A percentile compares a stretch with the other conserved stretches of the same genome.
phyloP scores from a whole-genome alignment of 495 filamentous ascomycete species.

The Thermothielavioides terrestris region DNA sequence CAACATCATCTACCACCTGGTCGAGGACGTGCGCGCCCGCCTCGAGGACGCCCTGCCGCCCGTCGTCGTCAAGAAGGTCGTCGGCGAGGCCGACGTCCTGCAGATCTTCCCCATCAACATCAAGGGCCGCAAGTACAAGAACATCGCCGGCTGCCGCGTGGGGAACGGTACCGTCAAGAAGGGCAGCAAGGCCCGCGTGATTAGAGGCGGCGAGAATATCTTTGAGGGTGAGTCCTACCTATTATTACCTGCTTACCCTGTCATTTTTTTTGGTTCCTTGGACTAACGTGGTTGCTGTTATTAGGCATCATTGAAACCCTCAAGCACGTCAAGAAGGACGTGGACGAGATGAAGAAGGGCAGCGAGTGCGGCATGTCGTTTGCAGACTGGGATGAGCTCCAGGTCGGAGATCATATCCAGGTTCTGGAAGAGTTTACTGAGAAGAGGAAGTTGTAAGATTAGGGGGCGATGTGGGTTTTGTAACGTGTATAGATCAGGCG shows the following conservation, averaged over 20 bases:
- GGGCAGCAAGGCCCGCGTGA: constrained; percentile 57
- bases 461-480: background rate
- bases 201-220: constrained; percentile 55
- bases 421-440: constrained; percentile 71
- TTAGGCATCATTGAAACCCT: constrained; percentile 68
- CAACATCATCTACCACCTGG: constrained; percentile 86
- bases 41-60: constrained; percentile 62
- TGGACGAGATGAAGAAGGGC: constrained; percentile 79
- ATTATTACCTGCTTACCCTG: background rate
- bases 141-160: constrained; percentile 82
- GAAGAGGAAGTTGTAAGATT: constrained; percentile 54
- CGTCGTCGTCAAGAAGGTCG: constrained; percentile 53
- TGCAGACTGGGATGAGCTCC: constrained; percentile 65
- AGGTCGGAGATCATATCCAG: constrained; percentile 77
- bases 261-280: constrained; percentile 3
- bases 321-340: constrained; percentile 88
- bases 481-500: background rate
- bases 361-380: constrained; percentile 89
- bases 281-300: constrained; percentile 10
- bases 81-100: constrained; percentile 81
- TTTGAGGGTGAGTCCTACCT: constrained; percentile 61
- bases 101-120: constrained; percentile 77
- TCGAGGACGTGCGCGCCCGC: constrained; percentile 66
- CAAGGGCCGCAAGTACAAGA: constrained; percentile 56
- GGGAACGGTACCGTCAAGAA: constrained; percentile 65